Percentiles rank a stretch among this genome's conserved stretches.
phyloP scores from a whole-genome alignment of 2,329 filamentous ascomycete species.

The Fusarium foetens region DNA sequence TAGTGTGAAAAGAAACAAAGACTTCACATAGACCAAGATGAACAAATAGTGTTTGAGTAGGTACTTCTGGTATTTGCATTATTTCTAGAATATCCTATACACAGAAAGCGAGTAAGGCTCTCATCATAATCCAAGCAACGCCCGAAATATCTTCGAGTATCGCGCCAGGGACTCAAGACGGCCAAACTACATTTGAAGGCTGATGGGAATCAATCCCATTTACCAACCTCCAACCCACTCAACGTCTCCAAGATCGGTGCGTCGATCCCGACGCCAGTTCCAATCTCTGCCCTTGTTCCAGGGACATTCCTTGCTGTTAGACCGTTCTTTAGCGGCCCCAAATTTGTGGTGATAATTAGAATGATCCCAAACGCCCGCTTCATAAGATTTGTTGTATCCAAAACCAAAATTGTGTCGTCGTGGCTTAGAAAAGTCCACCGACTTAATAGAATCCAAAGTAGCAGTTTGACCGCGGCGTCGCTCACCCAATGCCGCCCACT shows the following conservation, averaged over 20 bases:
- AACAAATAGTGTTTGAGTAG: conserved; percentile 59
- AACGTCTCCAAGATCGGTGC: conserved; percentile 77
- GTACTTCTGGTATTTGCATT: conserved; percentile 72
- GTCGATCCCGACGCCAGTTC: conserved; percentile 71
- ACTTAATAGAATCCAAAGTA: conserved; percentile 60
- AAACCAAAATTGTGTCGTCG: conserved; percentile 60
- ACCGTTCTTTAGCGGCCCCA: conserved; percentile 54
- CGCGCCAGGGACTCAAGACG: conserved; percentile 35
- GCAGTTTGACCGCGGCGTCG: conserved; percentile 74
- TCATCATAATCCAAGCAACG: conserved; percentile 45
- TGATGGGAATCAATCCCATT: conserved; percentile 58
- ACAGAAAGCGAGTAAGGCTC: conserved; percentile 71
- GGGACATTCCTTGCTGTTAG: conserved; percentile 59
- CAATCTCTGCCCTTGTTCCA: conserved; percentile 69
- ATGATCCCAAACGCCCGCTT: conserved; percentile 61
- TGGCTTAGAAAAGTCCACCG: conserved; percentile 57
- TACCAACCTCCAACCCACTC: conserved; percentile 97
- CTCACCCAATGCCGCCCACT: conserved; percentile 90
- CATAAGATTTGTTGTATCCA: conserved; percentile 60
- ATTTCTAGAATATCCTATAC: conserved; percentile 64
- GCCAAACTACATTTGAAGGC: conserved; percentile 71
- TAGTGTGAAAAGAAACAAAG: neutral
- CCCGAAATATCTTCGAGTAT: conserved; percentile 41
- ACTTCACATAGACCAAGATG: neutral
- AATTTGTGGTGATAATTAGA: conserved; percentile 50